A percentile compares a stretch with the other conserved stretches of the same genome.
These are phyloP conservation scores for Fusarium transvaalense DNA, from an alignment of 2,329 filamentous ascomycete genomes.

Conservation along the genomic window DNA sequence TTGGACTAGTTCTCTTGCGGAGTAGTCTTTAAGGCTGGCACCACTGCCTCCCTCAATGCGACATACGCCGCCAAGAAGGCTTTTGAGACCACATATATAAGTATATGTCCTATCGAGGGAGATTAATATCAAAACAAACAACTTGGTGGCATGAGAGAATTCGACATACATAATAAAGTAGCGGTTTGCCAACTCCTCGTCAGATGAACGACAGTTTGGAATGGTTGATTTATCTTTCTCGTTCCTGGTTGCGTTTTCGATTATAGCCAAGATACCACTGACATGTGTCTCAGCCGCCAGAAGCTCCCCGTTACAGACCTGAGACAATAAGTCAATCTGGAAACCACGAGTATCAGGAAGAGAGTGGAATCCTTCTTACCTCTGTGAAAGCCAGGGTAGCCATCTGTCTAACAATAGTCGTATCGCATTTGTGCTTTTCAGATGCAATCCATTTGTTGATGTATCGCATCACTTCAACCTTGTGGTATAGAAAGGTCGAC, in stretches of 20 bases:
- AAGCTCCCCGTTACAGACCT: slow-evolving; percentile 18
- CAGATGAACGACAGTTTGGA: neutral
- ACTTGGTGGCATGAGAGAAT: accelerated
- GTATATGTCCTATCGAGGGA: neutral
- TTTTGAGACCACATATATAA: slow-evolving; percentile 17
- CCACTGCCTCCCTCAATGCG: neutral
- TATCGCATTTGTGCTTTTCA: neutral
- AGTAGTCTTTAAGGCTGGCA: neutral
- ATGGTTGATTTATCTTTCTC: neutral
- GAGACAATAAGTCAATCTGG: neutral
- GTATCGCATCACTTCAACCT: slow-evolving; percentile 11
- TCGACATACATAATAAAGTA: slow-evolving; percentile 17
- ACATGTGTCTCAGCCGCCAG: slow-evolving; percentile 13
- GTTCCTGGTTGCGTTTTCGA: neutral
- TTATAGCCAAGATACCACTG: slow-evolving; percentile 18
- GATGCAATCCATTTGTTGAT: slow-evolving; percentile 22
- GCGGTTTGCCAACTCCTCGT: slow-evolving; percentile 3
- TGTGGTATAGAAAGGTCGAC: slow-evolving; percentile 17
- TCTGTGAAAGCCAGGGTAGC: slow-evolving; percentile 19
- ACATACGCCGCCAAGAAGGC: slow-evolving; percentile 6
- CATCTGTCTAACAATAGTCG: slow-evolving; percentile 12
- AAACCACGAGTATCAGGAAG: accelerated
- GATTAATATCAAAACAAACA: neutral
- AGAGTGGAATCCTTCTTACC: neutral
- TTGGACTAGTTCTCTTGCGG: neutral